Conservation (phyloP, 1,284 basidiomycete genomes). For the Caloboletus inedulis region DNA sequence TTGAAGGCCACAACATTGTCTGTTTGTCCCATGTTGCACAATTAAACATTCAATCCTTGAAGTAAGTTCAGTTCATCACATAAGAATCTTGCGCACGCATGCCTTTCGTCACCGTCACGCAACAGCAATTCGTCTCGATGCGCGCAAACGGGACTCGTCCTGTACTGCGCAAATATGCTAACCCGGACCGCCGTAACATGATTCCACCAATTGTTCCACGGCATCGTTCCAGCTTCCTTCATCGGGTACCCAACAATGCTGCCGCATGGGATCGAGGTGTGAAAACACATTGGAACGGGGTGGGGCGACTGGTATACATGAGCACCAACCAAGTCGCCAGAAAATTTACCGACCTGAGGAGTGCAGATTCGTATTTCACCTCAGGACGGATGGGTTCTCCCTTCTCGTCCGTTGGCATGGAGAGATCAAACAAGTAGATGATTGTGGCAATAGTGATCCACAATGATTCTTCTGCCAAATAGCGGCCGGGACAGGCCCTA, state of each 20-base stretch:
- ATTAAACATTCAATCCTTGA: too few species aligned
- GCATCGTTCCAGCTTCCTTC: not conserved
- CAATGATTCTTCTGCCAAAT: conserved; percentile 4
- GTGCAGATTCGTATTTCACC: not conserved
- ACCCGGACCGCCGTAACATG: too few species aligned
- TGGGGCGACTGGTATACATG: not conserved
- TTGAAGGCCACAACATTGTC: too few species aligned
- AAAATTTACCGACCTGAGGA: not conserved
- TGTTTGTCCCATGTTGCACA: too few species aligned
- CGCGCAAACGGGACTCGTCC: too few species aligned
- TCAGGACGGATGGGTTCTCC: not conserved
- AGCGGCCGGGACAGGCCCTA: conserved; percentile 4
- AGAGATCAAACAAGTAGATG: conserved; percentile 1
- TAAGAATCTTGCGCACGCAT: too few species aligned
- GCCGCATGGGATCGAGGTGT: conserved; percentile 1
- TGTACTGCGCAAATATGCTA: too few species aligned
- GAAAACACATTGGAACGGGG: conserved; percentile 3
- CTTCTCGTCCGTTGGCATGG: conserved; percentile 1
- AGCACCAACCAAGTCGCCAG: not conserved
- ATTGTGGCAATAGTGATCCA: conserved; percentile 3
- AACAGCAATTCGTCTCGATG: too few species aligned
- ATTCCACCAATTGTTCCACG: not conserved
- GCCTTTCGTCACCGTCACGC: too few species aligned
- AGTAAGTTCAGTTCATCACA: too few species aligned
- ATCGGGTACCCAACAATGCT: not conserved